Evolutionary conservation across 306 rosid species (phyloP), one percentile per base, ranked within the genome.

Genomic region (Parietaria judaica): DNA sequence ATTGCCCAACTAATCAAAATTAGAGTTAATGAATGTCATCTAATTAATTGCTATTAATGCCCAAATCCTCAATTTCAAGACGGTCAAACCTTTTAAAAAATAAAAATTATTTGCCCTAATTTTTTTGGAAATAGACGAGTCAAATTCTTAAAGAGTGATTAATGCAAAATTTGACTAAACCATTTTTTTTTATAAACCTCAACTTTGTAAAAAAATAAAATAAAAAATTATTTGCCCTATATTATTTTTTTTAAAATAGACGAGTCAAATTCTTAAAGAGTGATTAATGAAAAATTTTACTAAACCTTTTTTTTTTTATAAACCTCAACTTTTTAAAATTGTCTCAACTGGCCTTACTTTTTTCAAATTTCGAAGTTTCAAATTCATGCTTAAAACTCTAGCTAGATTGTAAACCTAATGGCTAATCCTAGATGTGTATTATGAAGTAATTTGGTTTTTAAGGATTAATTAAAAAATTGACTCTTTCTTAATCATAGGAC

Each of bases 251-350:
- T 50, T 63, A 9, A 60, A 11, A 67, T 17, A 48, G 34, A 54
- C 8, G 46, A 53, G 4, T 56, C 9, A 58, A 57, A 72, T 61
- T 56, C 63, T n/a, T 36, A 11, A 41, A 66, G 63, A 38, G 60
- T 67, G 61, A 53, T 75, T 55, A 61, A 70, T 75, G 75, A 66
- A 57, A 51, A 49, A 51, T 76, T 75, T 76, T 72, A 70, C 76
- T 14, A 6, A 5, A 1, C 14, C 14, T 44, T 54, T 3, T 31
- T 15, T 1, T 23, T 23, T 2, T 23, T 23, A 23, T 23, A 23
- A 23, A 23, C 31, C 2, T 23, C 31, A 23, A 23, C 31, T 23
- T 23, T 23, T 0, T 23, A 23, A 23, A 23, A 23, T 23, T 23
- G 31, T 23, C 31, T 23, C 2, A 23, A 23, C 31, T 23, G 31